Percentiles rank a stretch among this genome's conserved stretches.
These are phyloP conservation scores for Beauveria rudraprayagi DNA, from an alignment of 2,329 filamentous ascomycete species.

Conservation along the genomic window DNA sequence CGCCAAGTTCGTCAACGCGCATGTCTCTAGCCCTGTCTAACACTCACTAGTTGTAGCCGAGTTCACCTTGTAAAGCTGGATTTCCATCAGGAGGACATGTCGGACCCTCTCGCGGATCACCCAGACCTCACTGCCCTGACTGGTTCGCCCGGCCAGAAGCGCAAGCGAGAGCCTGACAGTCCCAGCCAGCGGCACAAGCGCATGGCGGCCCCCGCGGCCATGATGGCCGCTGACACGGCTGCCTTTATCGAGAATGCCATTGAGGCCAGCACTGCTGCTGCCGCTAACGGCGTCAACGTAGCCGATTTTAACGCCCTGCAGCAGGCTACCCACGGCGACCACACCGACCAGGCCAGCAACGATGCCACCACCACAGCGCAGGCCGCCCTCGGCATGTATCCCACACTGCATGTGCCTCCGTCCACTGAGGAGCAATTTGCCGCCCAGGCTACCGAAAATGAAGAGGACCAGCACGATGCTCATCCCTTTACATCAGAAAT, in stretches of 20 bases:
- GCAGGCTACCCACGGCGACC: constrained; percentile 41
- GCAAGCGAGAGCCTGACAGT: constrained; percentile 46
- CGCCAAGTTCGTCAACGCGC: background rate
- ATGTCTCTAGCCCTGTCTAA: background rate
- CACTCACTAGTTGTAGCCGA: constrained; percentile 1
- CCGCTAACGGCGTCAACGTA: constrained; percentile 35
- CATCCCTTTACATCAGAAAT: constrained; percentile 25
- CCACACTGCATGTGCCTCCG: constrained; percentile 49
- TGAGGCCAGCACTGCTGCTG: constrained; percentile 32
- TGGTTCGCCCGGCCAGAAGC: constrained; percentile 42
- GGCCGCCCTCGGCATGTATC: constrained; percentile 52
- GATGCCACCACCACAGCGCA: constrained; percentile 53
- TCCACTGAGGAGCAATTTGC: constrained; percentile 54
- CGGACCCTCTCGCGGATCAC: constrained; percentile 28
- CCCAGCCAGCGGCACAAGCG: constrained; percentile 45
- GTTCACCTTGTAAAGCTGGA: constrained; percentile 6
- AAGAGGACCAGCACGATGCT: constrained; percentile 23
- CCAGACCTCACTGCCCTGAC: constrained; percentile 36
- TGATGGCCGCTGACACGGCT: constrained; percentile 37
- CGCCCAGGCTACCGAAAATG: constrained; percentile 35
- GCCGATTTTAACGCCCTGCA: constrained; percentile 50
- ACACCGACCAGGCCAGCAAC: constrained; percentile 40
- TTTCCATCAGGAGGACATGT: constrained; percentile 4
- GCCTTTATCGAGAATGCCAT: constrained; percentile 49
- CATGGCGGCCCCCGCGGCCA: constrained; percentile 35